Percentiles rank a stretch among this genome's conserved stretches.
phyloP scores from a whole-genome alignment of 2,329 filamentous ascomycete species.

The Aspergillus alliaceus region DNA sequence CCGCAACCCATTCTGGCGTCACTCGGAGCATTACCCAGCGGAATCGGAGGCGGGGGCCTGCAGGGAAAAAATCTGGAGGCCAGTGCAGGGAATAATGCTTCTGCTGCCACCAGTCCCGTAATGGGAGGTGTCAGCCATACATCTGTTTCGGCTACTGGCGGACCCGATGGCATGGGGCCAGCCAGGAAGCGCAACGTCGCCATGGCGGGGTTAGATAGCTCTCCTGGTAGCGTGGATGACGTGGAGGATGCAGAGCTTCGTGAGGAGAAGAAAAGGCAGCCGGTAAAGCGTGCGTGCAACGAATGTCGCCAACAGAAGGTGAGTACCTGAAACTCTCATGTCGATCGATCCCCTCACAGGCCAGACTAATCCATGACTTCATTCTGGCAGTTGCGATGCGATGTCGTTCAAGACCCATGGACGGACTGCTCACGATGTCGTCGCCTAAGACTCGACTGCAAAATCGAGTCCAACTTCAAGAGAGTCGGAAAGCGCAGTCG shows the following conservation, averaged over 20 bases:
- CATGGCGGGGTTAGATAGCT: conserved; percentile 47
- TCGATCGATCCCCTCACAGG: background rate
- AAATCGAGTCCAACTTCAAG: conserved; percentile 69
- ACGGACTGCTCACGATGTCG: conserved; percentile 61
- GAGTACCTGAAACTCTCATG: conserved; percentile 15
- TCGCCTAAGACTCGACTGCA: conserved; percentile 63
- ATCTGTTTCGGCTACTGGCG: conserved; percentile 26
- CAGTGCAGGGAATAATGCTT: conserved; percentile 35
- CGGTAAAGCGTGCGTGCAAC: conserved; percentile 65
- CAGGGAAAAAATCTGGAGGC: conserved; percentile 26
- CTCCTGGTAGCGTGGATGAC: conserved; percentile 48
- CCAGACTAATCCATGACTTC: background rate
- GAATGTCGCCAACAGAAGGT: conserved; percentile 72
- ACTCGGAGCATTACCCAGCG: conserved; percentile 31
- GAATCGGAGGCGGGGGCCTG: conserved; percentile 36
- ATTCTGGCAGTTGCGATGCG: conserved; percentile 59
- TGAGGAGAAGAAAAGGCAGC: conserved; percentile 46
- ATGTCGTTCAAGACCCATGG: conserved; percentile 66
- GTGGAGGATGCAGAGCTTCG: conserved; percentile 44
- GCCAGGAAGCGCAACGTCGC: conserved; percentile 45
- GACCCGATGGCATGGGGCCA: conserved; percentile 29
- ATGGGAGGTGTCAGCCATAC: conserved; percentile 36
- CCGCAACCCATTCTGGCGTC: conserved; percentile 38
- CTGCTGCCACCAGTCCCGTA: conserved; percentile 36
- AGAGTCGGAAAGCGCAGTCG: conserved; percentile 66